Percentiles rank a stretch among this genome's conserved stretches.
phyloP scores from a whole-genome alignment of 2,329 filamentous ascomycete genomes.

The Lachnellula occidentalis region DNA sequence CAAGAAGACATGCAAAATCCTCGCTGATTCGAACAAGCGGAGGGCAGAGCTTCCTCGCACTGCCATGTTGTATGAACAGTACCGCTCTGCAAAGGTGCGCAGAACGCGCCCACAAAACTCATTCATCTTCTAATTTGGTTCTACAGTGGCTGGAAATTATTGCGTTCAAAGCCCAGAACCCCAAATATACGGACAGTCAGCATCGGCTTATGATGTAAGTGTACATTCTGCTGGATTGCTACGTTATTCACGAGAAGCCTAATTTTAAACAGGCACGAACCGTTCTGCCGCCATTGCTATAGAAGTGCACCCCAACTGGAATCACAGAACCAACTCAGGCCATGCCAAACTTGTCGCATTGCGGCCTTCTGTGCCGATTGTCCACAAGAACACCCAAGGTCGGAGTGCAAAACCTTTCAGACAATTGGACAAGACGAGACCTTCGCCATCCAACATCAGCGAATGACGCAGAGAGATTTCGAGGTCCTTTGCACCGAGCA shows the following conservation, averaged over 20 bases:
- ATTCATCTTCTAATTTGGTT: background rate
- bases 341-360: slow-evolving; percentile 11
- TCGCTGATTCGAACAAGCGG: slow-evolving; percentile 2
- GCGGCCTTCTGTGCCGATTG: slow-evolving; percentile 11
- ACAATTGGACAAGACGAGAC: slow-evolving; percentile 6
- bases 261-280: slow-evolving; percentile 11
- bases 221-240: background rate
- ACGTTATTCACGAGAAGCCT: background rate
- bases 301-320: slow-evolving; percentile 9
- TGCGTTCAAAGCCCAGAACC: slow-evolving; percentile 3
- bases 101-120: background rate
- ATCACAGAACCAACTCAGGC: background rate
- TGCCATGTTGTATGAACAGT: slow-evolving; percentile 7
- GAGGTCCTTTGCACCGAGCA: slow-evolving; percentile 4
- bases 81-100: slow-evolving; percentile 11
- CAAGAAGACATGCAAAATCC: slow-evolving; percentile 9
- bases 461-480: background rate
- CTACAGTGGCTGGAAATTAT: slow-evolving; percentile 9
- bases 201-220: slow-evolving; percentile 11
- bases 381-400: slow-evolving; percentile 1
- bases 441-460: slow-evolving; percentile 10
- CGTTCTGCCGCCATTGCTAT: slow-evolving; percentile 15
- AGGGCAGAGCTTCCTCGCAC: background rate
- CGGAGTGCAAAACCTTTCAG: slow-evolving; percentile 4
- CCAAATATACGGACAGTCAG: background rate